Base-by-base conservation (phyloP, 2,329 filamentous ascomycete genomes). In the Lecanicillium sp. region DNA sequence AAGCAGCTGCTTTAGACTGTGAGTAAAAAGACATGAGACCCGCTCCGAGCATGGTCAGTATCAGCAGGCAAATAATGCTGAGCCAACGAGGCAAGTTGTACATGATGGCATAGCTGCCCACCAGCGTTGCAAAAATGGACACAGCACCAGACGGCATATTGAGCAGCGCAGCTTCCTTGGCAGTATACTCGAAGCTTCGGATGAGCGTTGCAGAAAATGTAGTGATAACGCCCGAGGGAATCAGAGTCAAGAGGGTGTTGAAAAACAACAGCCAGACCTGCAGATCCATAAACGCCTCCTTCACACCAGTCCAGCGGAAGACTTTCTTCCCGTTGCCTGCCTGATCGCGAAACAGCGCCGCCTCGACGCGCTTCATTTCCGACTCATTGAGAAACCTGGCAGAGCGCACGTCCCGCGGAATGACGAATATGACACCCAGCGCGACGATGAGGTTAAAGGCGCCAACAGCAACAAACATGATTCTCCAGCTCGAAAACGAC, bases 381-480 rank as follows among this genome's bases (percentile, higher is more conserved):
- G 39, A 27, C 1, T 45, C 38, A 7, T 38, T 44, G 20, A 55
- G 38, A 39, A 51, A 54, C 22, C 22, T 40, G 30, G 51, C 52
- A 14, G 37, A 33, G 8, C 33, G 29, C 7, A 50, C 39, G 9
- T 41, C 30, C 38, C 69, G 60, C 0, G 71, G 71, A 9, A 75
- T 60, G 16, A 64, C 49, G 30, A 60, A 46, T 37, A 64, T 59
- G 19, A 75, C 44, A 3, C 60, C 50, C 5, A 67, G 52, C 2
- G 60, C 66, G 57, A 68, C 65, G 2, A 68, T 40, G 33, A 71
- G 62, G 3, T 69, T 75, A 9, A 59, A 54, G 0, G 60, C 41
- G 2, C 72, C 71, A 1, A 72, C 62, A 18, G 71, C 54, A 41
- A 70, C 65, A 48, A 70, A 75, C 62, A 75, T 68, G 62, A 66